These are phyloP conservation scores for Reutealis trisperma DNA, from an alignment of 345 rosid species.

Conservation along the genomic window DNA sequence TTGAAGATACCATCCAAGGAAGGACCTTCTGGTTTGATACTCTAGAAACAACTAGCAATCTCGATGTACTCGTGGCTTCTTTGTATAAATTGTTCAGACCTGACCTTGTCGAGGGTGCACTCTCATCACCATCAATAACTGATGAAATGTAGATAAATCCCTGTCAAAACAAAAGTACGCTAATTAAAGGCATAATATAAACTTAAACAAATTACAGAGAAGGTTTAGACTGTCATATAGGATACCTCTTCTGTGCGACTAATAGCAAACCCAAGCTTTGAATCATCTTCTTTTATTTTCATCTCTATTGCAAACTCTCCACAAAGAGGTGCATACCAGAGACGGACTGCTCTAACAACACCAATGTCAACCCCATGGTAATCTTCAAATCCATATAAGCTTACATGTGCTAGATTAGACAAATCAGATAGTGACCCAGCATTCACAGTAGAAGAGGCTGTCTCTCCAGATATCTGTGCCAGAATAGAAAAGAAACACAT, in stretches of 20 bases:
- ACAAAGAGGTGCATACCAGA: constrained; percentile 82
- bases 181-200: not conserved
- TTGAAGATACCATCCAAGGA: constrained; percentile 89
- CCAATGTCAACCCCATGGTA: constrained; percentile 98
- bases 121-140: constrained; percentile 63
- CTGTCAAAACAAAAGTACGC: constrained; percentile 34
- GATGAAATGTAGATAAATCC: constrained; percentile 94
- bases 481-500: not conserved
- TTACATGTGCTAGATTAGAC: constrained; percentile 68
- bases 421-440: constrained; percentile 81
- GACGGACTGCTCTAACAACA: constrained; percentile 89
- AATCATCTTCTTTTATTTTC: constrained; percentile 66
- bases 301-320: constrained; percentile 73
- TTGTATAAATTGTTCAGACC: constrained; percentile 64
- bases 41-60: constrained; percentile 67
- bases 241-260: constrained; percentile 97
- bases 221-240: not conserved
- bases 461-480: constrained; percentile 89
- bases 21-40: constrained; percentile 79
- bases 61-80: constrained; percentile 59
- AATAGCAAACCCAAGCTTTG: constrained; percentile 92
- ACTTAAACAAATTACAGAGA: not conserved
- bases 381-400: constrained; percentile 95
- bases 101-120: constrained; percentile 68
- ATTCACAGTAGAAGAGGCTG: constrained; percentile 81